Base-by-base conservation (phyloP, 345 rosid genomes). In the Populus euphratica region DNA sequence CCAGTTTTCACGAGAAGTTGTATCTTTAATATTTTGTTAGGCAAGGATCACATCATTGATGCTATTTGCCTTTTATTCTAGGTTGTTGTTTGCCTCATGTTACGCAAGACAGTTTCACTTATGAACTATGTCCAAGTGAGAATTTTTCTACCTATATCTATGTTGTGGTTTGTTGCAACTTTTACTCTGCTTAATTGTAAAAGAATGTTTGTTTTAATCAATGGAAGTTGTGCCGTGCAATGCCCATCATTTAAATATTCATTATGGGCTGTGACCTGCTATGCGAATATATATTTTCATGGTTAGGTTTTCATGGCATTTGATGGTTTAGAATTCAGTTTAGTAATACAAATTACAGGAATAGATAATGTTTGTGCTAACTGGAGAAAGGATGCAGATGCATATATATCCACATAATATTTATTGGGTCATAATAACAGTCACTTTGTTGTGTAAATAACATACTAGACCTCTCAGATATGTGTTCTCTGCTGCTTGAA, bases 1-100 rank as follows among this genome's bases (percentile, higher is more conserved):
- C 21, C 70, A 66, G 41, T 56, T 44, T 23, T 33, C 70, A 38
- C 64, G 36, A 67, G 49, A 27, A 71, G 54, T 61, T 13, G 12
- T 23, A 35, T 21, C 29, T 36, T 59, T 49, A 73, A 23, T 29
- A 56, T 63, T 16, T 31, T 59, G 47, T 36, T 61, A n/a, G 49
- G 54, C 25, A 59, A 31, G 23, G 39, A 41, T 61, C 11, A 25
- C 41, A 66, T 69, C 72, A 65, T 39, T 82, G 52, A 75, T 77
- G 72, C 72, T 77, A 63, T 77, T 78, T 80, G 8, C 68, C 78
- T 47, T 81, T 36, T 62, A 27, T 77, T 85, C 68, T 82, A 96
- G 99, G 99, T 94, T 82, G 97, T 90, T 81, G 83, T 91, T 72
- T 96, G 98, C 90, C 92, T 96, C 66, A 91, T 94, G 98, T 73